Conservation (phyloP, 2,329 filamentous ascomycete species). For the Cordyceps pruinosa region DNA sequence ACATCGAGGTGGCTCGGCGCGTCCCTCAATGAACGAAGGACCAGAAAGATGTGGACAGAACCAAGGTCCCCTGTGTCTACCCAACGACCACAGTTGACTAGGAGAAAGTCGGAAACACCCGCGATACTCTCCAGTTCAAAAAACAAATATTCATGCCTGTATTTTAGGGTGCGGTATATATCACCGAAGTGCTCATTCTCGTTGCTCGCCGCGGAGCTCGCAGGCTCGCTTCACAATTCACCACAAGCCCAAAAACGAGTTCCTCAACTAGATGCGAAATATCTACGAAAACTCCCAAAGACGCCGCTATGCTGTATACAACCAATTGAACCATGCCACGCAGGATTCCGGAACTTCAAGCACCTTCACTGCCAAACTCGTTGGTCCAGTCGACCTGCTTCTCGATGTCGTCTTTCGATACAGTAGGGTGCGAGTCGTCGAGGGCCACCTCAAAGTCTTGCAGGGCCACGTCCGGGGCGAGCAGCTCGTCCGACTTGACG, state of each 20-base stretch:
- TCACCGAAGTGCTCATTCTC: neutral
- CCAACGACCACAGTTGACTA: too few species aligned
- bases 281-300: slow-evolving; percentile 13
- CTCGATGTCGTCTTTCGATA: slow-evolving; percentile 77
- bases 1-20: too few species aligned
- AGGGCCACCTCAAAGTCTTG: slow-evolving; percentile 95
- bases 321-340: neutral
- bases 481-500: slow-evolving; percentile 72
- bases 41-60: too few species aligned
- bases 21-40: too few species aligned
- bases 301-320: slow-evolving; percentile 13
- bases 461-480: slow-evolving; percentile 77
- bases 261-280: slow-evolving; percentile 8
- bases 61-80: too few species aligned
- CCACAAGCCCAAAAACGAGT: neutral
- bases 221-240: neutral
- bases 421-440: slow-evolving; percentile 80
- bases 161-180: neutral
- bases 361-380: slow-evolving; percentile 90
- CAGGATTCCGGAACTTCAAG: slow-evolving; percentile 25
- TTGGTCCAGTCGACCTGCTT: slow-evolving; percentile 88
- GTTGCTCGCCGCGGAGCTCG: neutral
- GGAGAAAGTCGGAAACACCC: too few species aligned
- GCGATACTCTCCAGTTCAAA: neutral
- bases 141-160: neutral